A percentile compares a stretch with the other conserved stretches of the same genome.
These are phyloP conservation scores for Tuber borchii DNA, from an alignment of 495 filamentous ascomycete species.

Conservation along the genomic window DNA sequence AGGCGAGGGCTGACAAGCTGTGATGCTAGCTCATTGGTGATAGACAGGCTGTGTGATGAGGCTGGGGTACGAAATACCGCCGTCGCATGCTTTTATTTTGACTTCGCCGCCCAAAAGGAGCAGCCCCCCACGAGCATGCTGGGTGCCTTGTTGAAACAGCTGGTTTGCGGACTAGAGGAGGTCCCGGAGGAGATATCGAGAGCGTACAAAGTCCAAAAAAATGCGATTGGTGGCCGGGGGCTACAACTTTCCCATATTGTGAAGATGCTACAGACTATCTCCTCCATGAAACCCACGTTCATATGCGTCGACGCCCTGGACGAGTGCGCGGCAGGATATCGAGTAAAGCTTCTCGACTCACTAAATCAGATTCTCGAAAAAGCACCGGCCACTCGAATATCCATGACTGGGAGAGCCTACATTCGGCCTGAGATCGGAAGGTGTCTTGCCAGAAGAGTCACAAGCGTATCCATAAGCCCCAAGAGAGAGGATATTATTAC, in stretches of 20 bases:
- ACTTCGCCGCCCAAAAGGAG: neutral
- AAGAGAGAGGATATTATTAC: neutral
- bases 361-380: neutral
- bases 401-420: neutral
- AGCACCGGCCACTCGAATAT: neutral
- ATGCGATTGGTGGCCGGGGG: no score
- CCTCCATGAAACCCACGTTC: no score
- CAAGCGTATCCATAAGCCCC: neutral
- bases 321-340: neutral
- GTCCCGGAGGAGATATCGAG: neutral
- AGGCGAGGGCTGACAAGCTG: neutral
- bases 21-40: neutral
- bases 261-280: no score
- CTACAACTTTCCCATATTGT: no score
- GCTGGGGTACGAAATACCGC: no score
- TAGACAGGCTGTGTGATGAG: no score
- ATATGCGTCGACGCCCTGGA: no score
- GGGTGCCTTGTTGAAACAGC: neutral
- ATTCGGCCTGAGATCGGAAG: neutral
- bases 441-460: neutral
- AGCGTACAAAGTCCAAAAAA: neutral
- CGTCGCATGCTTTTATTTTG: neutral
- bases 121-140: neutral
- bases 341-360: neutral
- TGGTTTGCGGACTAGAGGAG: neutral